Conservation (phyloP, 148 eudicot species). For the Vaccinium macrocarpon region DNA sequence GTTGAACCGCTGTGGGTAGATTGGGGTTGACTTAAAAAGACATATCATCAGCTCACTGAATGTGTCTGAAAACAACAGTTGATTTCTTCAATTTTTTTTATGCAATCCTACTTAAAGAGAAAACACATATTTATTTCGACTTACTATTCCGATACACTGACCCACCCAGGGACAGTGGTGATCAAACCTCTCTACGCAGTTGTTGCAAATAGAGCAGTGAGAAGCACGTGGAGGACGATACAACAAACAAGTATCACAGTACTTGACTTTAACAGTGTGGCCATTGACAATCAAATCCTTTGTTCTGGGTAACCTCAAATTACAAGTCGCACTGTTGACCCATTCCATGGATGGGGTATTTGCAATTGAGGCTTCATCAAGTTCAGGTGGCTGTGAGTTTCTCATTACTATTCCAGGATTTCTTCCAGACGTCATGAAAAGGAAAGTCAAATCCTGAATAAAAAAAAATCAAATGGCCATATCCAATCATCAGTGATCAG, state of each 20-base stretch:
- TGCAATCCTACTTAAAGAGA: not conserved
- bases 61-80: not conserved
- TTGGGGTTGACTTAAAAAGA: not conserved
- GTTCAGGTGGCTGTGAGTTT: constrained; percentile 43
- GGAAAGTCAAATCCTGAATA: constrained; percentile 66
- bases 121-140: constrained; percentile 16
- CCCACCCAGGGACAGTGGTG: constrained; percentile 99
- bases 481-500: not conserved
- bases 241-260: constrained; percentile 77
- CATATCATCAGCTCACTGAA: not conserved
- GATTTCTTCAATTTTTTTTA: not conserved
- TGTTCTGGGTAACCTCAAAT: constrained; percentile 57
- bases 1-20: not conserved
- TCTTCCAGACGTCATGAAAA: constrained; percentile 61
- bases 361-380: constrained; percentile 32
- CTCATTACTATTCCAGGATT: constrained; percentile 91
- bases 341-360: constrained; percentile 49
- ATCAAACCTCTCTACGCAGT: constrained; percentile 86
- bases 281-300: constrained; percentile 72
- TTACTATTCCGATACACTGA: constrained; percentile 88
- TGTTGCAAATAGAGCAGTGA: constrained; percentile 94
- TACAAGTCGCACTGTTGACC: constrained; percentile 34
- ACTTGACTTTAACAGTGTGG: constrained; percentile 65
- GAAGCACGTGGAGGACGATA: constrained; percentile 92
- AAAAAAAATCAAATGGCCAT: not conserved